phyloP scores from a whole-genome alignment of 2,329 filamentous ascomycete genomes.

The Hypoxylon sp. region DNA sequence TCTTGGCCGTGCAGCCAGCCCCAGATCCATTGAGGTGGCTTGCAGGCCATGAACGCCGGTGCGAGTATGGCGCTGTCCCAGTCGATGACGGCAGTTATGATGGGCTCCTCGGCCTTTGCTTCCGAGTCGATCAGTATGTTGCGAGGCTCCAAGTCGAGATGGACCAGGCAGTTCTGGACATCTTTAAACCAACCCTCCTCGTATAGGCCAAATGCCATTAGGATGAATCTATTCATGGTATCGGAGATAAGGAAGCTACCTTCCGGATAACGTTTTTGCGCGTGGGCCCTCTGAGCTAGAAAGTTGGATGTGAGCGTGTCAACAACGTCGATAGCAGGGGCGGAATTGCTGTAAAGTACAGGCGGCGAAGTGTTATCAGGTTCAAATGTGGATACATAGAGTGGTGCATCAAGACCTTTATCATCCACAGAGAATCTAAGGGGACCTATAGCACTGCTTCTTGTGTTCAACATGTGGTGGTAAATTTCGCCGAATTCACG shows the following conservation, averaged over 20 bases:
- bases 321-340: neutral
- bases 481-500: conserved; percentile 17
- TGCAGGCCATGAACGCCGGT: conserved; percentile 45
- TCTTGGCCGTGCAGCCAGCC: conserved; percentile 31
- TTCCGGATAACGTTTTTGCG: neutral
- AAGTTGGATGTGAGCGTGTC: conserved; percentile 5
- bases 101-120: neutral
- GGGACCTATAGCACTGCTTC: no score
- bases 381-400: conserved; percentile 3
- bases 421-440: neutral
- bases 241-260: neutral
- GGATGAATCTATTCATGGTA: conserved; percentile 1
- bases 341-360: conserved; percentile 5
- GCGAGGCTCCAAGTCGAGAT: conserved; percentile 42
- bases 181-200: conserved; percentile 6
- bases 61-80: conserved; percentile 48
- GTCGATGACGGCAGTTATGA: conserved; percentile 42
- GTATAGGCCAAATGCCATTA: conserved; percentile 12
- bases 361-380: neutral
- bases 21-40: conserved; percentile 47
- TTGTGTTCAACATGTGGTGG: conserved; percentile 9
- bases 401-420: neutral
- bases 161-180: conserved; percentile 22
- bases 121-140: conserved; percentile 44
- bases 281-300: conserved; percentile 1